Evolutionary conservation across 768 basidiomycete species (phyloP).

Genomic region (Tulasnella sp.): DNA sequence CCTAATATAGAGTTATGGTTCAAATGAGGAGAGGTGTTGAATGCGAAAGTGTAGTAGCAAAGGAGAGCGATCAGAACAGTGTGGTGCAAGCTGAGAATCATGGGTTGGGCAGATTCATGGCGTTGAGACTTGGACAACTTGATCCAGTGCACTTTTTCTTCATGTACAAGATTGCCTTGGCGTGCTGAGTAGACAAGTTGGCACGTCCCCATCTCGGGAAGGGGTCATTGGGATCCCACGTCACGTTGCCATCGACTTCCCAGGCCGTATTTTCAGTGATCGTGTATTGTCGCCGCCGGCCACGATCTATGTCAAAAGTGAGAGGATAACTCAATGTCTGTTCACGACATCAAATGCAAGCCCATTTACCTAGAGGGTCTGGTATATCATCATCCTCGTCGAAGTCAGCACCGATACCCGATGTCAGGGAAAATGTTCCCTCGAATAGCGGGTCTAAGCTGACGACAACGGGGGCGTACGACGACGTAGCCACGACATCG

Average conservation of each 20-base stretch:
- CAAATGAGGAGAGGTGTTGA: neutral
- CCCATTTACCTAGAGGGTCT: neutral
- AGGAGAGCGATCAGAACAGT: neutral
- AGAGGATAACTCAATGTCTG: neutral
- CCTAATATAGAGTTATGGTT: neutral
- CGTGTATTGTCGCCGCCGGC: neutral
- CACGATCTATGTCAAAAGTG: neutral
- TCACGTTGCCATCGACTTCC: neutral
- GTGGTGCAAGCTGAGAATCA: neutral
- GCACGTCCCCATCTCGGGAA: neutral
- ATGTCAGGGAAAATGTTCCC: neutral
- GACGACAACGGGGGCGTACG: constrained; percentile 6
- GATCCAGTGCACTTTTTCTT: neutral
- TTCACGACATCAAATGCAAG: neutral
- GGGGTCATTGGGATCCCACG: neutral
- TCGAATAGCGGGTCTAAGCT: constrained; percentile 2
- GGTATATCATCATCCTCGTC: neutral
- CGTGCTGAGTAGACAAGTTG: constrained; percentile 1
- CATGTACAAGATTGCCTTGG: constrained; percentile 5
- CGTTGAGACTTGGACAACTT: neutral
- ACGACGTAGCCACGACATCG: neutral
- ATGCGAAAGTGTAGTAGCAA: neutral
- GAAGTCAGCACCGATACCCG: neutral
- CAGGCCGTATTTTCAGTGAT: neutral
- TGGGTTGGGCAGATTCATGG: neutral